Evolutionary conservation across 208 protist genomes (phyloP).

Genomic region (Trypanosoma vivax): DNA sequence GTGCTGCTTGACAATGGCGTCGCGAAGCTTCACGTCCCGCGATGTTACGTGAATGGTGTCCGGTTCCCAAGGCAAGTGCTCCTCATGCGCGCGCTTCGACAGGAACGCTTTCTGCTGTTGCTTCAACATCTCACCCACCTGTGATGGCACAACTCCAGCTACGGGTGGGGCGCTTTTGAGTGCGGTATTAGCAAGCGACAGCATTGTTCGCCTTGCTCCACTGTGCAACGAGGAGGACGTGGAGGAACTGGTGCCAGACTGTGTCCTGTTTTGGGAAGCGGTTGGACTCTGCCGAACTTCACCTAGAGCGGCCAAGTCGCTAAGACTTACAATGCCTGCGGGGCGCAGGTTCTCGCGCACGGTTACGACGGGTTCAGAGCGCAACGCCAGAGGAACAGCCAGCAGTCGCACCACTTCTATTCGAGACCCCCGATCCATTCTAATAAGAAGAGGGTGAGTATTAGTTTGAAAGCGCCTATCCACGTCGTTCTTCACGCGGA

Average conservation of each 20-base stretch:
- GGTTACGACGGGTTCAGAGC: constrained; percentile 28
- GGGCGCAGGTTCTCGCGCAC: constrained; percentile 38
- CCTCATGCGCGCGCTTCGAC: constrained; percentile 2
- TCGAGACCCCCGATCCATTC: constrained; percentile 54
- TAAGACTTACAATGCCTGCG: constrained; percentile 52
- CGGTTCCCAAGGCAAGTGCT: constrained; percentile 26
- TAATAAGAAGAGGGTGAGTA: constrained; percentile 58
- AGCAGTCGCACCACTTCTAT: constrained; percentile 75
- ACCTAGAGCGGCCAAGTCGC: constrained; percentile 21
- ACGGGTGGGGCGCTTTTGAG: constrained; percentile 19
- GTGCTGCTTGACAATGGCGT: constrained; percentile 54
- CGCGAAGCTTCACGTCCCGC: constrained; percentile 45
- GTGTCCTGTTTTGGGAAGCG: background rate
- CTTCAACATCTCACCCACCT: constrained; percentile 27
- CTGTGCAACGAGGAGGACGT: constrained; percentile 47
- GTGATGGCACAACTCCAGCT: constrained; percentile 39
- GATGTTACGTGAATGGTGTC: constrained; percentile 24
- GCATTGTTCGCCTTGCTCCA: constrained; percentile 40
- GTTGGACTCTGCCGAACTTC: background rate
- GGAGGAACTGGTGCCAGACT: constrained; percentile 16
- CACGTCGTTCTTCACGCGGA: constrained; percentile 63
- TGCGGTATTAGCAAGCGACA: constrained; percentile 28
- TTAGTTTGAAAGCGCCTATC: constrained; percentile 76
- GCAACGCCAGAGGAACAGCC: constrained; percentile 18
- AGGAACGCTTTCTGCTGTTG: constrained; percentile 38